Evolutionary conservation across 805 yeast genomes (phyloP).

Genomic region (Ogataea henricii): DNA sequence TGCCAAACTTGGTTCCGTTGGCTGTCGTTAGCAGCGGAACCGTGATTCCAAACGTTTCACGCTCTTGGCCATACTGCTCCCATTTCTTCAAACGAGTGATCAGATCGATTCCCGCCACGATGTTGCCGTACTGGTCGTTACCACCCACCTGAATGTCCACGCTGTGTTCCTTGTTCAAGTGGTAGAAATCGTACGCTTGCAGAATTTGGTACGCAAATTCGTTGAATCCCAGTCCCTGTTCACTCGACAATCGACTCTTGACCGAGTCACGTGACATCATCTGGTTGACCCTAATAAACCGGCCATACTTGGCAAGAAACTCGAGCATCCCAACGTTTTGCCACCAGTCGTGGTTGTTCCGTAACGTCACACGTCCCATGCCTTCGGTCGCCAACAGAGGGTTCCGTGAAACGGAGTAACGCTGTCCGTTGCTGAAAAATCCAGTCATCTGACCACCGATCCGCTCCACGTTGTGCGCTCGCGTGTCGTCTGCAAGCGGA

Average conservation of each 20-base stretch:
- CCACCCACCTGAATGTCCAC: slow-evolving; percentile 90
- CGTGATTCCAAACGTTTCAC: slow-evolving; percentile 70
- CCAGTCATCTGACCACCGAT: slow-evolving; percentile 62
- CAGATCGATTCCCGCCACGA: slow-evolving; percentile 91
- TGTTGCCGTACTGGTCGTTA: slow-evolving; percentile 97
- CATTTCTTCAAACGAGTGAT: slow-evolving; percentile 56
- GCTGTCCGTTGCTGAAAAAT: slow-evolving; percentile 63
- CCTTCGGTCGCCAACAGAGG: slow-evolving; percentile 16
- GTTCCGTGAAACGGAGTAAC: slow-evolving; percentile 58
- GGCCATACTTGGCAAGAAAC: slow-evolving; percentile 76
- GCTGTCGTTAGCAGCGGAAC: slow-evolving; percentile 89
- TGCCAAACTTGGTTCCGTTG: slow-evolving; percentile 91
- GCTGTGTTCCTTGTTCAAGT: slow-evolving; percentile 57
- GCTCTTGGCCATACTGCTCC: slow-evolving; percentile 10
- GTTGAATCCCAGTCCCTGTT: slow-evolving; percentile 84
- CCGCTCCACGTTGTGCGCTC: slow-evolving; percentile 56
- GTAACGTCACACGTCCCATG: slow-evolving; percentile 29
- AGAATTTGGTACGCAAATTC: slow-evolving; percentile 91
- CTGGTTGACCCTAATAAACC: slow-evolving; percentile 74
- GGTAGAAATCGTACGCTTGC: slow-evolving; percentile 93
- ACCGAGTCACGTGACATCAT: slow-evolving; percentile 92
- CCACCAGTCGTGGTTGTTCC: slow-evolving; percentile 89
- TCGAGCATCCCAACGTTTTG: slow-evolving; percentile 69
- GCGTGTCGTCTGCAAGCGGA: slow-evolving; percentile 51
- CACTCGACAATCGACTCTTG: slow-evolving; percentile 66